A percentile compares a stretch with the other conserved stretches of the same genome.
Evolutionary conservation across 805 yeast genomes (phyloP).

Genomic region (Ogataea pignaliae): DNA sequence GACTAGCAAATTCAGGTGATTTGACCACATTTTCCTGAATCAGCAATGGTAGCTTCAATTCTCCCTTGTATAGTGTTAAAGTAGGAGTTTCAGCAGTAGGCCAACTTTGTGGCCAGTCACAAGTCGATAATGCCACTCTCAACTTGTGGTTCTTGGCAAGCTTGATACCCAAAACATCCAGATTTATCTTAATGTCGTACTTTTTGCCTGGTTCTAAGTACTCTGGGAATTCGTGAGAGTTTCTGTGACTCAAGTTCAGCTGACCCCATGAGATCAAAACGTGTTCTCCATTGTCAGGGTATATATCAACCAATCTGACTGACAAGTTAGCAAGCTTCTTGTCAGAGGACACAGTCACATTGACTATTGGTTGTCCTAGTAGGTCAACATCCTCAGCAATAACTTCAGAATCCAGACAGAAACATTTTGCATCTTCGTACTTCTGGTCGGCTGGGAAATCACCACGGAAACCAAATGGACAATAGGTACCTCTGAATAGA

Average conservation of each 20-base stretch:
- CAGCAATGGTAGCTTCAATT: slow-evolving; percentile 28
- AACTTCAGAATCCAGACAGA: slow-evolving; percentile 31
- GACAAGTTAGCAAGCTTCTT: slow-evolving; percentile 36
- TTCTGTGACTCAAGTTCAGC: slow-evolving; percentile 37
- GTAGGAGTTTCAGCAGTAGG: slow-evolving; percentile 39
- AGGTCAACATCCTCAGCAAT: slow-evolving; percentile 24
- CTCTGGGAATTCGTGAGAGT: slow-evolving; percentile 39
- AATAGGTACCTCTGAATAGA: slow-evolving; percentile 39
- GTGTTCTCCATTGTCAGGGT: slow-evolving; percentile 34
- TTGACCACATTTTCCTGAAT: slow-evolving; percentile 11
- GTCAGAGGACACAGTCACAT: slow-evolving; percentile 32
- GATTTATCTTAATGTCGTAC: slow-evolving; percentile 31
- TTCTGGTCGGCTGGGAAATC: slow-evolving; percentile 44
- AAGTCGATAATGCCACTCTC: slow-evolving; percentile 37
- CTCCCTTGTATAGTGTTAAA: slow-evolving; percentile 30
- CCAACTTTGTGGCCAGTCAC: slow-evolving; percentile 48
- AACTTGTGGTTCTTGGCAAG: slow-evolving; percentile 34
- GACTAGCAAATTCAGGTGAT: slow-evolving; percentile 26
- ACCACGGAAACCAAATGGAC: slow-evolving; percentile 44
- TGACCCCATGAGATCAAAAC: slow-evolving; percentile 44
- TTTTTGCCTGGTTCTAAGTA: slow-evolving; percentile 27
- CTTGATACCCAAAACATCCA: slow-evolving; percentile 39
- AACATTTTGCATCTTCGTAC: slow-evolving; percentile 37
- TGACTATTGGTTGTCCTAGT: slow-evolving; percentile 36
- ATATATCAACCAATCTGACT: slow-evolving; percentile 36